Evolutionary conservation across 805 yeast genomes (phyloP).

Genomic region (Schizosaccharomyces octosporus): DNA sequence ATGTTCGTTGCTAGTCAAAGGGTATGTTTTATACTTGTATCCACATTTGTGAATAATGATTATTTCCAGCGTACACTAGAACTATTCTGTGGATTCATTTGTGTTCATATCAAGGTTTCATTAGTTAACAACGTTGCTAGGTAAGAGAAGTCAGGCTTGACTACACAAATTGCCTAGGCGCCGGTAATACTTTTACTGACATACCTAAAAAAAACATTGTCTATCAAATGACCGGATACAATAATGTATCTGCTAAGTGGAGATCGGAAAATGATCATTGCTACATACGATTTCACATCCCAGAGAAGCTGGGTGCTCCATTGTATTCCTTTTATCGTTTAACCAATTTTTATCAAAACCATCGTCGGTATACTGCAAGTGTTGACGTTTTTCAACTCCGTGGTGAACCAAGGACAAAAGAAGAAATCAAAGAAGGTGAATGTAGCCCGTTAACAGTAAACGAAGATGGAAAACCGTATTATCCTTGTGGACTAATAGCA

Average conservation of each 20-base stretch:
- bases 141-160: slow-evolving; percentile 54
- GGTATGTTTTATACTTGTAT: not conserved
- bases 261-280: slow-evolving; percentile 20
- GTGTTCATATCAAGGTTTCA: not conserved
- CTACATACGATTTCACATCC: slow-evolving; percentile 43
- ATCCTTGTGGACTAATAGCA: slow-evolving; percentile 91
- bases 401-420: slow-evolving; percentile 41
- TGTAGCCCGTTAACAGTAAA: slow-evolving; percentile 38
- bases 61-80: not conserved
- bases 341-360: slow-evolving; percentile 83
- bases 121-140: slow-evolving; percentile 11
- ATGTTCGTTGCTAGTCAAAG: slow-evolving; percentile 36
- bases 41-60: not conserved
- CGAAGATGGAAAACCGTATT: slow-evolving; percentile 32
- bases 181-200: slow-evolving; percentile 16
- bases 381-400: slow-evolving; percentile 56
- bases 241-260: not conserved
- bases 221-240: not conserved
- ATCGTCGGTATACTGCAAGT: slow-evolving; percentile 73
- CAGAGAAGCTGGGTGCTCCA: slow-evolving; percentile 44
- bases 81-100: too few relatives aligned
- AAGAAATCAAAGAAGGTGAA: slow-evolving; percentile 23
- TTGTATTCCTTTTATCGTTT: slow-evolving; percentile 57
- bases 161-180: slow-evolving; percentile 40
- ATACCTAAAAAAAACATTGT: not conserved